phyloP scores from a whole-genome alignment of 345 rosid species.

The Fremontodendron californicum region DNA sequence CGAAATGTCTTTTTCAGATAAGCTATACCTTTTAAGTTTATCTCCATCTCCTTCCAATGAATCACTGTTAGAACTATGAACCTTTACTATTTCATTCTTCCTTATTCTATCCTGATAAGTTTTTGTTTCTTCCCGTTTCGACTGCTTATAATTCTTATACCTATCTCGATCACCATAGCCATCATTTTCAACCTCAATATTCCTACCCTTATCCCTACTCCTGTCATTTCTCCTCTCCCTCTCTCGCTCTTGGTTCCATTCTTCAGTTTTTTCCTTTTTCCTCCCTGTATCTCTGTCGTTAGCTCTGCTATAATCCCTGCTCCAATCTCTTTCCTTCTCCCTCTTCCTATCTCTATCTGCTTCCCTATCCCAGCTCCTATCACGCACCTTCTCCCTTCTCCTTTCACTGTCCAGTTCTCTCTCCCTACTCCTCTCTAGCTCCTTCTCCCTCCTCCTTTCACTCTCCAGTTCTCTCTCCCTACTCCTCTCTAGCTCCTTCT shows the following conservation, averaged over 20 bases:
- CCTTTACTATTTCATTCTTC: conserved; percentile 28
- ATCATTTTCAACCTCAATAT: conserved; percentile 33
- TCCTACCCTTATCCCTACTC: conserved; percentile 43
- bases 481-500: conserved; percentile 23
- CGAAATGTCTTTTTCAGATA: conserved; percentile 1
- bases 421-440: conserved; percentile 46
- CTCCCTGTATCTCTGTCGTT: conserved; percentile 36
- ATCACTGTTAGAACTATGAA: conserved; percentile 29
- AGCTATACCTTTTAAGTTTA: conserved; percentile 40
- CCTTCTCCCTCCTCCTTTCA: conserved; percentile 34
- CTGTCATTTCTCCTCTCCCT: conserved; percentile 41
- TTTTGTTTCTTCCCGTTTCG: conserved; percentile 25
- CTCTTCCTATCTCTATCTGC: conserved; percentile 38
- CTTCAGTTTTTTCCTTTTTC: conserved; percentile 28
- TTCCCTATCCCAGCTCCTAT: conserved; percentile 40
- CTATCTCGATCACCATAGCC: conserved; percentile 26
- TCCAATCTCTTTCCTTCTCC: conserved; percentile 41
- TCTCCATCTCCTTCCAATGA: conserved; percentile 32
- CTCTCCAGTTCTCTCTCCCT: conserved; percentile 13
- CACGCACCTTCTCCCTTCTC: conserved; percentile 41
- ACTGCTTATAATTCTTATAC: conserved; percentile 30
- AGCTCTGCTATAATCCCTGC: conserved; percentile 30
- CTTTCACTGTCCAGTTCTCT: conserved; percentile 36
- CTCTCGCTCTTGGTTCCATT: conserved; percentile 17
- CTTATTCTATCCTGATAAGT: conserved; percentile 25